A percentile compares a stretch with the other conserved stretches of the same genome.
Evolutionary conservation across 345 rosid species (phyloP).

Genomic region (Dipteronia dyeriana): DNA sequence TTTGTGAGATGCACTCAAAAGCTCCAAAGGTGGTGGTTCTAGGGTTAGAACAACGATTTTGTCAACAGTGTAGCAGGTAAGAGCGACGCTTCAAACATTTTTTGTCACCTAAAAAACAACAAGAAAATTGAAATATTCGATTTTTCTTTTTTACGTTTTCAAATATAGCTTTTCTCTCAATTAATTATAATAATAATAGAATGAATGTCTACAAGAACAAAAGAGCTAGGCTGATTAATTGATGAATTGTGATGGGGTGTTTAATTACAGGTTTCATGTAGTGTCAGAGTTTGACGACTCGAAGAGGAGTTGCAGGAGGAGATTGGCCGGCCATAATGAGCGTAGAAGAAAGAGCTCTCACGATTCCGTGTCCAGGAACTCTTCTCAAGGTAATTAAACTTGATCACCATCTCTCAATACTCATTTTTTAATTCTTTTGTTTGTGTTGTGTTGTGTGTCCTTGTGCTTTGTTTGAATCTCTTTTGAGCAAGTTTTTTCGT

Average conservation of each 20-base stretch:
- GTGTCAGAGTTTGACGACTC: conserved; percentile 64
- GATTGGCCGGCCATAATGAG: conserved; percentile 70
- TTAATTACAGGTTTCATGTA: conserved; percentile 47
- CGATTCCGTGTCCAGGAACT: conserved; percentile 38
- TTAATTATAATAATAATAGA: background rate
- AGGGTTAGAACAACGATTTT: conserved; percentile 78
- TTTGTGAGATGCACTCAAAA: conserved; percentile 80
- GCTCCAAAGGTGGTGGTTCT: conserved; percentile 62
- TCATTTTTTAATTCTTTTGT: background rate
- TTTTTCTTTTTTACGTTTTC: background rate
- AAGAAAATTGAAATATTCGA: conserved; percentile 2
- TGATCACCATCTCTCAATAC: background rate
- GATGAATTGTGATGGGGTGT: background rate
- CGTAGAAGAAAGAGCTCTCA: conserved; percentile 61
- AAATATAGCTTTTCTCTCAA: background rate
- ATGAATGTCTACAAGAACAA: background rate
- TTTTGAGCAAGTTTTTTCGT: background rate
- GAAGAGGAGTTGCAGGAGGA: conserved; percentile 70
- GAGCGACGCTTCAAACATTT: background rate
- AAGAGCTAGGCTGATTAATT: background rate
- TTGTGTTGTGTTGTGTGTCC: background rate
- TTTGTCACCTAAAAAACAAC: background rate
- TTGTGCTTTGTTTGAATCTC: background rate
- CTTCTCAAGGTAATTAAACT: conserved; percentile 40
- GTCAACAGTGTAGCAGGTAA: conserved; percentile 94